Evolutionary conservation across 768 basidiomycete species (phyloP), one percentile per base, ranked within the genome.

Genomic region (Naematelia encephala): DNA sequence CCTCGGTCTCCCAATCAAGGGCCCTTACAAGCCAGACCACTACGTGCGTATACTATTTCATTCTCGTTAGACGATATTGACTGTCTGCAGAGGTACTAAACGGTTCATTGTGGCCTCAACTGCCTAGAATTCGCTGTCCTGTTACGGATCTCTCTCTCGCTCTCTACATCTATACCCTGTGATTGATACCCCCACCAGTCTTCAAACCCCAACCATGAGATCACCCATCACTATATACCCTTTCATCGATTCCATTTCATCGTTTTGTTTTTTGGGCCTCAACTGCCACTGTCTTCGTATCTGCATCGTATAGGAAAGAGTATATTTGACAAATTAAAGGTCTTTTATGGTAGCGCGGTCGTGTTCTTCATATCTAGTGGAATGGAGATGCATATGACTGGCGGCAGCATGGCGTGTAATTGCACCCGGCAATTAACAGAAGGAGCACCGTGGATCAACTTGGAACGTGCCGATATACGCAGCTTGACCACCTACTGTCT

Each of bases 1-100:
- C 84, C 85, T 98, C 63, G 92, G 92, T 78, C 85, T 98, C 66
- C 90, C 91, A 59, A 80, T 83, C 69, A 79, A 83, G 62, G 96
- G 94, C 46, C 87, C 87, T 25, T 88, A 86, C 84, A 88, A 88
- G 82, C 80, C 86, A 56, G 68, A 78, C 59, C 85, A 87, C 81
- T 87, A 87, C 83, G 61, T 63, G 54, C 56, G 65, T 67, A n/a
- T n/a, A n/a, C n/a, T 5, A 22, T 10, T 1, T 8, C 8, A 16
- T 8, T 39, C 34, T 39, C 34, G 34, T n/a, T n/a, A 16, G 34
- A 39, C 34, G 8, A 39, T 8, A 16, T 16, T 39, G 34, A 39
- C 34, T 8, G 8, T 8, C 34, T 46, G 28, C 43, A 64, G 59
- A 51, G 63, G 51, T 64, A 64, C 60, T 68, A 68, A 64, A 56